A percentile compares a stretch with the other conserved stretches of the same genome.
Evolutionary conservation across 768 basidiomycete genomes (phyloP).

Genomic region (Hortiboletus campestris): DNA sequence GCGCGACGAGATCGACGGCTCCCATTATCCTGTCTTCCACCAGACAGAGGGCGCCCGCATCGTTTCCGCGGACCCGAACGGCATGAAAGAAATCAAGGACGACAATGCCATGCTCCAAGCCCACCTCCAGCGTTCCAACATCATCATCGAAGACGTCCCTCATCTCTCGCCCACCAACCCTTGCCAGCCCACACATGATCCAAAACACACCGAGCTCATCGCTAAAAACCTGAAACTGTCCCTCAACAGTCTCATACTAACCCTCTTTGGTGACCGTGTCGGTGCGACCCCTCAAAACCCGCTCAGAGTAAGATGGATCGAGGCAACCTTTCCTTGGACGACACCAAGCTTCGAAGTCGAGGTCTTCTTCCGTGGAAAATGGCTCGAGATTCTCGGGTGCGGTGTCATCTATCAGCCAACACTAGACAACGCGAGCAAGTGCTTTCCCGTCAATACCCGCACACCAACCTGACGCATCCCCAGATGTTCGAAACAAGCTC

Average conservation of each 20-base stretch:
- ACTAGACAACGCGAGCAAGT: constrained; percentile 80
- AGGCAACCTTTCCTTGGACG: constrained; percentile 97
- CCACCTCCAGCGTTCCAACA: constrained; percentile 66
- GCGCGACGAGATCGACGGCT: constrained; percentile 95
- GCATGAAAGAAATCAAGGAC: constrained; percentile 61
- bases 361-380: constrained; percentile 92
- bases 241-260: constrained; percentile 80
- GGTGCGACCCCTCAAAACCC: constrained; percentile 60
- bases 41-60: constrained; percentile 95
- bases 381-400: constrained; percentile 94
- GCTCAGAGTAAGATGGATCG: constrained; percentile 92
- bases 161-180: constrained; percentile 75
- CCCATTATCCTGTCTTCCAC: constrained; percentile 98
- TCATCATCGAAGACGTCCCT: constrained; percentile 85
- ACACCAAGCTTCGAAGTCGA: constrained; percentile 98
- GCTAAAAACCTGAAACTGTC: constrained; percentile 86
- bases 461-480: constrained; percentile 8
- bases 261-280: constrained; percentile 68
- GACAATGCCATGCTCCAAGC: constrained; percentile 65
- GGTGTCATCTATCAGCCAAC: constrained; percentile 92
- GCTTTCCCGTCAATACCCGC: not conserved
- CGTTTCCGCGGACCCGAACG: constrained; percentile 57
- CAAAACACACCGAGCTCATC: constrained; percentile 66
- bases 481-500: constrained; percentile 78
- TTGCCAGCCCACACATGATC: constrained; percentile 75